phyloP scores from a whole-genome alignment of 2,329 filamentous ascomycete genomes.

The Cryoendolithus antarcticus region DNA sequence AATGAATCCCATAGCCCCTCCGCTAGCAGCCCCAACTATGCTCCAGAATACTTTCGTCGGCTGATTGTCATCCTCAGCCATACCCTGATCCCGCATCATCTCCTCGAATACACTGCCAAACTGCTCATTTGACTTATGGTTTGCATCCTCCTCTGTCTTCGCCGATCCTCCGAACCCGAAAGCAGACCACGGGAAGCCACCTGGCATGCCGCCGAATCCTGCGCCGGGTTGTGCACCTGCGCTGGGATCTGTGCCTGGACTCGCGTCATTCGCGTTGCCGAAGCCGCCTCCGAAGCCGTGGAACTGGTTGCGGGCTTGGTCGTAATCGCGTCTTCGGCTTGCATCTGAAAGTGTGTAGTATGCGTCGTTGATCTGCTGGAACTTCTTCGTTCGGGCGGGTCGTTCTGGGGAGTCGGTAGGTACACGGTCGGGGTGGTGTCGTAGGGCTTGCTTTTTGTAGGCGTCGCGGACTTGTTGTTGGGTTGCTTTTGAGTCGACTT shows the following conservation, averaged over 20 bases:
- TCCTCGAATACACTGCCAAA: conserved; percentile 58
- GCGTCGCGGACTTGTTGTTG: conserved; percentile 80
- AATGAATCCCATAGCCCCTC: conserved; percentile 87
- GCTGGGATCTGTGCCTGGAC: conserved; percentile 35
- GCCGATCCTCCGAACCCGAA: conserved; percentile 46
- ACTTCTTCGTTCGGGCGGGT: conserved; percentile 65
- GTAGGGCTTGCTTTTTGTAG: conserved; percentile 81
- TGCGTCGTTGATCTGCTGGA: conserved; percentile 85
- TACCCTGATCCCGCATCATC: conserved; percentile 42
- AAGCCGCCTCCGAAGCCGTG: conserved; percentile 33
- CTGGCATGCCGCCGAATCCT: conserved; percentile 41
- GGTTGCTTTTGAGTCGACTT: conserved; percentile 50
- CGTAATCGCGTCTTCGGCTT: conserved; percentile 68
- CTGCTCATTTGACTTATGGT: conserved; percentile 56
- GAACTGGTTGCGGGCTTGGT: conserved; percentile 51
- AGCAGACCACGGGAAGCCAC: conserved; percentile 64
- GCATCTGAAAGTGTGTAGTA: conserved; percentile 84
- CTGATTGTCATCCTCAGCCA: conserved; percentile 55
- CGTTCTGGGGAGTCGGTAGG: conserved; percentile 74
- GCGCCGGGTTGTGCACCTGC: conserved; percentile 27
- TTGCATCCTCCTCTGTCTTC: conserved; percentile 31
- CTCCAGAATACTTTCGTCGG: conserved; percentile 74
- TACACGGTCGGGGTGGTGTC: conserved; percentile 88
- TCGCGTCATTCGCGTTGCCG: conserved; percentile 31
- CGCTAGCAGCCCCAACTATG: conserved; percentile 71